Conservation (phyloP, 306 rosid species). For the Senna siamea region DNA sequence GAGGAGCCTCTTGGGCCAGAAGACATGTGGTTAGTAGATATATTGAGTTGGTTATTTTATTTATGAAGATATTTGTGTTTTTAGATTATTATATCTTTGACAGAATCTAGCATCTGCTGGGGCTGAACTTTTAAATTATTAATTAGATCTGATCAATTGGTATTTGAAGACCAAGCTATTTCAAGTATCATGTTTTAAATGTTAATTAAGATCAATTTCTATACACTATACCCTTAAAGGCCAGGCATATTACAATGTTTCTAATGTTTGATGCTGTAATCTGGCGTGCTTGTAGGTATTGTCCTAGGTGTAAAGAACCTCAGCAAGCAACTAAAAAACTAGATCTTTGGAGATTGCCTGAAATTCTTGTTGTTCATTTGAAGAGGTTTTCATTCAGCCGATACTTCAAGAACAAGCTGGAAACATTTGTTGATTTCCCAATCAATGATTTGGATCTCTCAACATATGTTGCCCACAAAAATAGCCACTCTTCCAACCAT, state of each 20-base stretch:
- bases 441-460: conserved; percentile 70
- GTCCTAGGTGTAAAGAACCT: conserved; percentile 76
- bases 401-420: conserved; percentile 67
- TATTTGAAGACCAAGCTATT: background rate
- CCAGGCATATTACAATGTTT: conserved; percentile 19
- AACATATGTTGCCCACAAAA: conserved; percentile 45
- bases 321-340: conserved; percentile 85
- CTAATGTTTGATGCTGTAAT: conserved; percentile 31
- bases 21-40: conserved; percentile 82
- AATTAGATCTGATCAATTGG: background rate
- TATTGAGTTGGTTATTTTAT: conserved; percentile 28
- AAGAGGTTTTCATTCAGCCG: conserved; percentile 75
- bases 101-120: conserved; percentile 1
- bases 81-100: conserved; percentile 17
- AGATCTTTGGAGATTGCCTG: conserved; percentile 95
- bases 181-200: conserved; percentile 14
- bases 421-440: conserved; percentile 82
- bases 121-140: background rate
- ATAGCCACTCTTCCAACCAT: conserved; percentile 43
- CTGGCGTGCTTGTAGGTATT: conserved; percentile 59
- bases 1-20: conserved; percentile 91
- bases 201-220: conserved; percentile 4
- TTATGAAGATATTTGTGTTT: conserved; percentile 13
- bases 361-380: conserved; percentile 81
- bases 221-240: conserved; percentile 17